Evolutionary conservation across 805 yeast species (phyloP), one percentile per base, ranked within the genome.

Genomic region (Teunomyces atbi): DNA sequence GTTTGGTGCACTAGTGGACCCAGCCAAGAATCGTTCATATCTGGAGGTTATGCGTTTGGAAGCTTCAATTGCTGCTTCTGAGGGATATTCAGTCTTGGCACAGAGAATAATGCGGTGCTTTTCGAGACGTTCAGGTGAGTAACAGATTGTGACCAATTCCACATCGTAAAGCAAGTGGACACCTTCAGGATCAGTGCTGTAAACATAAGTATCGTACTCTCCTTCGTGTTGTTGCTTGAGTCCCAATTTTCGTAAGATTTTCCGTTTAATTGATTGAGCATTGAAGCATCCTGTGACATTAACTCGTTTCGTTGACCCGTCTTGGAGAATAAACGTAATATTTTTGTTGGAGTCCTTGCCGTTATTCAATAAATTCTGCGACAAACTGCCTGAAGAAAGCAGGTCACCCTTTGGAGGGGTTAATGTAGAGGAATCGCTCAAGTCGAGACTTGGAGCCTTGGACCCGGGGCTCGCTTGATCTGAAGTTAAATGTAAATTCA

Each of bases 131-230:
- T 83, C 89, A 2, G 79, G 75, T 0, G 94, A 84, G 59, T 86
- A 91, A 57, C 96, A 87, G 6, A 88, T 81, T 0, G 95, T 83
- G 3, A 89, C 89, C 26, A 89, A 73, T 59, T 89, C 96, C 10
- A 84, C 87, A 57, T 87, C 96, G 57, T 78, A 84, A 45, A 89
- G 68, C 21, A 80, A 53, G 50, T 75, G 78, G 5, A 70, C 55
- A 15, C 51, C 49, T 19, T 21, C 36, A 5, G 34, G 34, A 7
- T 28, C 33, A 13, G 18, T 18, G 1, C 79, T 76, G 51, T 69
- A 74, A 18, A 84, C 73, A 58, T 84, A 86, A 0, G 86, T 77
- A 48, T 82, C 86, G 69, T 82, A 88, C 26, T 69, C 70, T 15
- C 73, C 65, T 30, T 73, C 71, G 32, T 73, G 71, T n/a, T 19